Evolutionary conservation across 495 filamentous ascomycete species (phyloP), one percentile per base, ranked within the genome.

Genomic region (Aspergillus cavernicola): DNA sequence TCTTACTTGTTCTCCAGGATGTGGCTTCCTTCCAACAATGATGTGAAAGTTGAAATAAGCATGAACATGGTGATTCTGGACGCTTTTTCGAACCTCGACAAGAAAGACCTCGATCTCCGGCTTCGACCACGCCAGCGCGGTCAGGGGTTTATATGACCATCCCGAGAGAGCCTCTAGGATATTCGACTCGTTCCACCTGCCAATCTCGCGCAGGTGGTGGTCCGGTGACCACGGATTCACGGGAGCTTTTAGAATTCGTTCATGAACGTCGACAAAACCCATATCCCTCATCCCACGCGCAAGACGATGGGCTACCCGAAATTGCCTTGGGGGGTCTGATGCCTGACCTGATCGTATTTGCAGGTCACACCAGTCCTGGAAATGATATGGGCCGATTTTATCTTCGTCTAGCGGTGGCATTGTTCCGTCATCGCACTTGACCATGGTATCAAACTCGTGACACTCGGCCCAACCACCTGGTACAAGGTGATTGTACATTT

Each of bases 401-500:
- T 75, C 71, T 23, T 66, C 66, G 38, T 74, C 66, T 35, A 66
- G 62, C 1, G 71, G 71, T 2, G 74, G 72, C 69, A 88, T 76
- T 4, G 80, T 82, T 9, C 67, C 78, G 52, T 88, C 85, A 56
- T 88, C 85, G 56, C 80, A 85, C 47, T 65, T 63, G 4, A 77
- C 76, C n/a, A 70, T 71, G n/a, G 69, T 70, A 47, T 80, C 75
- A 22, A 82, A 56, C 53, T 89, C 85, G 53, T 86, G 81, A 51
- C 76, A 76, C 65, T 88, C 85, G 37, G 87, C 65, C 63, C 78
- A 87, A 28, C 83, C 84, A n/a, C 84, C 84, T 0, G 85, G 83
- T 56, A 79, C 77, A 18, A 83, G 72, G 47, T 83, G 75, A 33
- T 75, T 66, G 44, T 63, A 72, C 15, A 66, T 58, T 48, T 75